Base-by-base conservation (phyloP, 208 protist species). In the Trypanosoma mega region DNA sequence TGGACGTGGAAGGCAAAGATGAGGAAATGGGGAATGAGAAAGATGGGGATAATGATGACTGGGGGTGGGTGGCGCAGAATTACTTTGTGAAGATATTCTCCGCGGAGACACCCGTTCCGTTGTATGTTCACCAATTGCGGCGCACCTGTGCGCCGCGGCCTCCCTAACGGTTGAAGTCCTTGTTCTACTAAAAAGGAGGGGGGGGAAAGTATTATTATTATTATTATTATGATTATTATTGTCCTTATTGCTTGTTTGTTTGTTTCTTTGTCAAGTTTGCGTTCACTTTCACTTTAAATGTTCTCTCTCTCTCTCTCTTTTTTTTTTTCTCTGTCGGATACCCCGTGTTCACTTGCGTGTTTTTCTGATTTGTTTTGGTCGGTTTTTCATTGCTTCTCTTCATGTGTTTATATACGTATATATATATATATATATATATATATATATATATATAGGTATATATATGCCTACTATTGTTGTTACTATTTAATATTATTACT, bases 11-110 rank as follows among this genome's bases (percentile, higher is more conserved):
- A 6, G 18, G 20, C 0, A 18, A n/a, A 34, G 6, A 44, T 20
- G 36, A 47, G 12, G n/a, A 12, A 30, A 44, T 24, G 29, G 33
- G 26, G 16, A 33, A 33, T 30, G 41, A 26, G 11, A n/a, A 56
- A 4, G 21, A 41, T 43, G 51, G 27, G 2, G 18, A 8, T 46
- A 18, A 48, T 76, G 12, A 87, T 46, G 87, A 93, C 70, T 93
- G 87, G 84, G 87, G 87, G 33, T 93, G 87, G 84, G 85, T 78
- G 0, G 76, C 90, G 9, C 27, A 63, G 3, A 87, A 82, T 44
- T 53, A 49, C 29, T 70, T 78, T 44, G 80, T 93, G 27, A 84
- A 82, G 46, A 81, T 93, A 55, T 90, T 93, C 51, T 87, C 83
- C 11, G 58, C 78, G 27, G 79, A 89, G 18, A 73, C 74, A 16